A percentile compares a stretch with the other conserved stretches of the same genome.
phyloP scores from a whole-genome alignment of 1,139 yeast species.

The Wickerhamiella infanticola region DNA sequence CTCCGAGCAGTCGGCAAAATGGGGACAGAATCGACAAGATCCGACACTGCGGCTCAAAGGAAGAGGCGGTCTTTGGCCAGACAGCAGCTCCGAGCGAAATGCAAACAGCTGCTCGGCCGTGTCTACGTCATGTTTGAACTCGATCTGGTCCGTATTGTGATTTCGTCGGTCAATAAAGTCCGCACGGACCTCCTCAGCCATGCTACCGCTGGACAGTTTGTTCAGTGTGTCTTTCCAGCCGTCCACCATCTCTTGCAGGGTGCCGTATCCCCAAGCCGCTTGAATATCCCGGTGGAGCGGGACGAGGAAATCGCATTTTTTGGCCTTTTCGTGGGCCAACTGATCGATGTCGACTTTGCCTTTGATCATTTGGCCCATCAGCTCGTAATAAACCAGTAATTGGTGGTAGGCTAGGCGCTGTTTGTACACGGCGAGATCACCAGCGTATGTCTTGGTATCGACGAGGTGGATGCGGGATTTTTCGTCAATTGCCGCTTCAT shows the following conservation, averaged over 20 bases:
- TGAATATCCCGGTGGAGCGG: background rate
- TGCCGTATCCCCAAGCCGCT: background rate
- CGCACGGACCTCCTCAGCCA: background rate
- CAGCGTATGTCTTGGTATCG: conserved; percentile 22
- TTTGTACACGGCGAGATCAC: conserved; percentile 15
- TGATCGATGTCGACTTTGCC: background rate
- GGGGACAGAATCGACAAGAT: background rate
- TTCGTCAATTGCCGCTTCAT: conserved; percentile 11
- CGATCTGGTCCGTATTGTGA: background rate
- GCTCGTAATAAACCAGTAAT: conserved; percentile 19
- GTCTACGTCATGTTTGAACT: background rate
- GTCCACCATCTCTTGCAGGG: background rate
- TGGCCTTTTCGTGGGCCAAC: background rate
- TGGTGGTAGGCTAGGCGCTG: conserved; percentile 23
- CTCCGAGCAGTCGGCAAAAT: background rate
- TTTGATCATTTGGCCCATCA: conserved; percentile 9
- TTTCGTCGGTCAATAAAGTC: background rate
- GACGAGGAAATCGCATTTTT: background rate
- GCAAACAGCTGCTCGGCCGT: background rate
- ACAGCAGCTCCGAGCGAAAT: background rate
- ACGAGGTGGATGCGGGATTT: conserved; percentile 13
- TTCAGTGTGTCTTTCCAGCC: background rate
- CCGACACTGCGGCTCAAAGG: background rate
- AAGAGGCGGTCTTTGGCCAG: background rate
- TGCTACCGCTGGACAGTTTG: background rate